Evolutionary conservation across 331 rosid species (phyloP), one percentile per base, ranked within the genome.

Genomic region (Ulmus americana): DNA sequence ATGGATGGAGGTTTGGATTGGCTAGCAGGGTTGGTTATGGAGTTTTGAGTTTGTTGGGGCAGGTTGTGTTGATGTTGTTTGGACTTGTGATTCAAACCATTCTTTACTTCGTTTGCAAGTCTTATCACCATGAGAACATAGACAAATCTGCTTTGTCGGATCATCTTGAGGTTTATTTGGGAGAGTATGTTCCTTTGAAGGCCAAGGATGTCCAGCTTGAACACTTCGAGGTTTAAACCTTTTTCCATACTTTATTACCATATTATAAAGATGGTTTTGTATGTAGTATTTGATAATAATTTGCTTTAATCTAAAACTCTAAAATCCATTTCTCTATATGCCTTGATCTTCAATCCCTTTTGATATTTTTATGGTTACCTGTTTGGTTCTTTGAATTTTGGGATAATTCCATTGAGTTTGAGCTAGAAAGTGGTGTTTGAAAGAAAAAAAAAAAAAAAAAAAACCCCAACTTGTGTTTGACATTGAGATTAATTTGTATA

Each of bases 81-180:
- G 69, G 62, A 43, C 68, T 74, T n/a, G 74, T 74, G 9, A 11
- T 54, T n/a, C 57, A 68, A 15, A 67, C 59, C 1, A 73, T 74
- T 8, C 12, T 74, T 6, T 74, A 60, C 71, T 61, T 74, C 12
- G 69, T 67, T 6, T 74, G 73, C 53, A 74, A 60, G 35, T 67
- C 64, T 6, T 61, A 43, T 18, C 64, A 67, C 40, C 38, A 63
- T 8, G 69, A 61, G 39, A 39, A 46, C 5, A 60, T 74, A 3
- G 59, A 74, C 11, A 41, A 35, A 60, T 60, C 62, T n/a, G 28
- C 44, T 11, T 16, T 74, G 7, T 55, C 59, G 3, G 40, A 39
- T 61, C 64, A 60, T 45, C 78, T 74, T 18, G 73, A 61, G 38
- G 51, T 42, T 5, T 59, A 54, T 53, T 59, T 53, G 10, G 61